phyloP scores from a whole-genome alignment of 2,329 filamentous ascomycete species.

The Amauroascus niger region DNA sequence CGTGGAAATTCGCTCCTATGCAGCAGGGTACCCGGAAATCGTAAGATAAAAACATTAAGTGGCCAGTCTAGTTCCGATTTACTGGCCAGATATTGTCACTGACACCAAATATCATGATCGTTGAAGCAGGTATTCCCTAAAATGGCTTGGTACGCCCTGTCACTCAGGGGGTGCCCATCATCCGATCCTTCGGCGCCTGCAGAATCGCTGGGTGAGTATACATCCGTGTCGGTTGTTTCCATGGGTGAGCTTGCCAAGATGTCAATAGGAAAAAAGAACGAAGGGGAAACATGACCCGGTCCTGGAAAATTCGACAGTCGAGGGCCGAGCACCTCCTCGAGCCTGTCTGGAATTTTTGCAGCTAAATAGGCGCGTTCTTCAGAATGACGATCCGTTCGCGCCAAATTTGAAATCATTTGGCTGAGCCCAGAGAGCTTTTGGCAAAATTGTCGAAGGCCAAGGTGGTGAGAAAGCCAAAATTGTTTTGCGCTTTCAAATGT shows the following conservation, averaged over 20 bases:
- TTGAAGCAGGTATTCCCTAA: conserved; percentile 11
- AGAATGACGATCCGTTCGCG: conserved; percentile 14
- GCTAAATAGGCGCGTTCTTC: conserved; percentile 17
- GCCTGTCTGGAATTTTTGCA: conserved; percentile 17
- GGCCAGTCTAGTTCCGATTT: not conserved
- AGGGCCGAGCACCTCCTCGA: conserved; percentile 18
- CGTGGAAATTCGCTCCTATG: not conserved
- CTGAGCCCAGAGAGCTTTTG: conserved; percentile 18
- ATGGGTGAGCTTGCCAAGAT: conserved; percentile 14
- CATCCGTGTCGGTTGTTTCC: conserved; percentile 12
- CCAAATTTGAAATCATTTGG: conserved; percentile 18
- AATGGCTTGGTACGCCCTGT: conserved; percentile 13
- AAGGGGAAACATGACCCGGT: conserved; percentile 1
- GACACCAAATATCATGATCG: conserved; percentile 14
- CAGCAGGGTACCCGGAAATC: not conserved
- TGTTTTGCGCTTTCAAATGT: conserved; percentile 18
- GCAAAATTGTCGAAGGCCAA: conserved; percentile 18
- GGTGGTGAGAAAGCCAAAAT: conserved; percentile 16
- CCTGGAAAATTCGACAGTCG: conserved; percentile 1
- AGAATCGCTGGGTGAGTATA: conserved; percentile 15
- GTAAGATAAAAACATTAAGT: not conserved
- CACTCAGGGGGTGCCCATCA: conserved; percentile 15
- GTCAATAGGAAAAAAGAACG: conserved; percentile 10
- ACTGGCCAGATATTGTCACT: conserved; percentile 11
- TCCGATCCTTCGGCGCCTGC: conserved; percentile 15